Base-by-base conservation (phyloP, 1,284 basidiomycete genomes). In the Ganoderma resinaceum region DNA sequence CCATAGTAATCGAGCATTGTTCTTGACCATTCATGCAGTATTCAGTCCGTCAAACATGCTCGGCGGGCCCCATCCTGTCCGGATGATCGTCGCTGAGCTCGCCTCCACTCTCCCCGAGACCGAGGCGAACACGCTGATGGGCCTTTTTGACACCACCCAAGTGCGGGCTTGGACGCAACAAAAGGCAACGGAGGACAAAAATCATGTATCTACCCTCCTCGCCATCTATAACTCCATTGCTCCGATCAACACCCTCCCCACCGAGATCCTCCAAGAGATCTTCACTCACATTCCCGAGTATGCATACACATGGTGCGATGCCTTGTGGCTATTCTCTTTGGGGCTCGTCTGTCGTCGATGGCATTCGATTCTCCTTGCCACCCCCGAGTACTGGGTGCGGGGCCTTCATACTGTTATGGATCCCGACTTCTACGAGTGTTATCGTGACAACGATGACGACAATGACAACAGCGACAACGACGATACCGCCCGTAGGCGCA, bases 321-420 rank as follows among this genome's bases (percentile, higher is more conserved):
- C 49, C 16, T 23, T 7, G 23, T 43, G 38, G 20, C 40, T 29
- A 38, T 23, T 58, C 18, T 16, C 18, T n/a, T 16, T 64, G 3
- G 63, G 52, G 11, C 26, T 35, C 26, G 53, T 64, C 16, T 64
- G 62, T 26, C 52, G 62, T 37, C 62, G 53, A 16, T 63, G 62
- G 62, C 62, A 52, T 43, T n/a, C 12, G 20, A 26, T 63, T 14
- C 35, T 58, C 26, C 53, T 63, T 18, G n/a, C n/a, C 12, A 42
- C 37, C 26, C 33, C 62, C n/a, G 7, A 31, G 37, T 43, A 35
- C 11, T 63, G 62, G 62, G 40, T 8, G 46, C 46, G 46, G n/a
- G n/a, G 46, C n/a, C n/a, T 49, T 49, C 46, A 49, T 23, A 23
- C 46, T 11, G 46, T 49, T 49, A 49, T 49, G 46, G 46, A 49